Percentiles rank a stretch among this genome's conserved stretches.
Conservation (phyloP, 2,329 filamentous ascomycete species). For the Neonectria hederae region DNA sequence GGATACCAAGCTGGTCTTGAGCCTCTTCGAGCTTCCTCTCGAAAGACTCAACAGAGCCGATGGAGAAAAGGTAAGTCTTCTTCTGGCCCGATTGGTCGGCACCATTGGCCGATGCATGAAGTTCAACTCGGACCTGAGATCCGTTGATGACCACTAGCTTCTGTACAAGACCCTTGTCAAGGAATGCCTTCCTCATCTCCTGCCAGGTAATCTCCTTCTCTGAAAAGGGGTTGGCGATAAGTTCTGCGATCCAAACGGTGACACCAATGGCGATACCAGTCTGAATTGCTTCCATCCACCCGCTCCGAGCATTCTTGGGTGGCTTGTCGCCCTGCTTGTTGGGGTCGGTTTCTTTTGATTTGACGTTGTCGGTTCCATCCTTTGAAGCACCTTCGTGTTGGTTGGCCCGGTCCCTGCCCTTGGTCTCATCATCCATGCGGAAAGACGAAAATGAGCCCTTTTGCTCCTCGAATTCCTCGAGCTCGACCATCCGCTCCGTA, state of each 20-base stretch:
- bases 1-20: conserved; percentile 87
- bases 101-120: conserved; percentile 73
- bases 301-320: conserved; percentile 47
- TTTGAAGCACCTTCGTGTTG: conserved; percentile 29
- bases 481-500: conserved; percentile 48
- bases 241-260: conserved; percentile 60
- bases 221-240: conserved; percentile 53
- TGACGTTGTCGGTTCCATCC: conserved; percentile 32
- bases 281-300: conserved; percentile 49
- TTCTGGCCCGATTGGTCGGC: conserved; percentile 41
- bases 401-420: conserved; percentile 31
- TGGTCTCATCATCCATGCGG: conserved; percentile 29
- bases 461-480: conserved; percentile 38
- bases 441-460: conserved; percentile 29
- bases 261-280: conserved; percentile 58
- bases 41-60: conserved; percentile 93
- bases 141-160: conserved; percentile 85
- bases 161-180: conserved; percentile 95
- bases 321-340: conserved; percentile 49
- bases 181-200: conserved; percentile 90
- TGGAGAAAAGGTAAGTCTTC: conserved; percentile 84
- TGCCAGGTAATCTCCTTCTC: conserved; percentile 93
- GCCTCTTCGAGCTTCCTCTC: conserved; percentile 89
- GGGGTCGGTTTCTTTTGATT: conserved; percentile 38
- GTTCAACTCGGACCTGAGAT: conserved; percentile 77